These are phyloP conservation scores for Ambrosiella xylebori DNA, from an alignment of 2,329 filamentous ascomycete genomes.

Conservation along the genomic window DNA sequence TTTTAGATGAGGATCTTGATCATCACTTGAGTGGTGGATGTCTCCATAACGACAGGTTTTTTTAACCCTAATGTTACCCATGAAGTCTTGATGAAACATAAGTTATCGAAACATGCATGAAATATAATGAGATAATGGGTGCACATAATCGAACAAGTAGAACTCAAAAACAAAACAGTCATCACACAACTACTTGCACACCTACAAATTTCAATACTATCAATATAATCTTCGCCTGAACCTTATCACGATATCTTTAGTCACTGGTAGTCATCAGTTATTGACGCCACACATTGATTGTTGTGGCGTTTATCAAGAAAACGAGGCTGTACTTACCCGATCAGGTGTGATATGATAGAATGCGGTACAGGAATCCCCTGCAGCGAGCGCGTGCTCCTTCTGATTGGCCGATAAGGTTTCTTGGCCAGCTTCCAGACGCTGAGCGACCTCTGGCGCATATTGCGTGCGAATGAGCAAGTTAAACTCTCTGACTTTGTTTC, in stretches of 20 bases:
- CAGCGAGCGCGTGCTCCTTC: conserved; percentile 1
- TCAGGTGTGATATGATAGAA: background rate
- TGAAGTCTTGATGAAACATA: background rate
- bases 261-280: background rate
- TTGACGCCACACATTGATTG: background rate
- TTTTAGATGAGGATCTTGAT: background rate
- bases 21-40: background rate
- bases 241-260: too few relatives aligned
- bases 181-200: too few relatives aligned
- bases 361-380: background rate
- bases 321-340: background rate
- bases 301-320: background rate
- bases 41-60: background rate
- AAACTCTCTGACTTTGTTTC: background rate
- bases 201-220: too few relatives aligned
- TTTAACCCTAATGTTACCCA: background rate
- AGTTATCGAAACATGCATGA: too few relatives aligned
- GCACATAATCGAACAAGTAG: too few relatives aligned
- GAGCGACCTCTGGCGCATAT: background rate
- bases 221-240: too few relatives aligned
- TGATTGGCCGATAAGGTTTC: conserved; percentile 9
- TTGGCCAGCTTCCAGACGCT: background rate
- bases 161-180: too few relatives aligned
- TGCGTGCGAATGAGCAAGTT: background rate
- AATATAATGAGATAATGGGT: too few relatives aligned